These are phyloP conservation scores for Cytospora piceicola DNA, from an alignment of 2,329 filamentous ascomycete species.

Conservation along the genomic window DNA sequence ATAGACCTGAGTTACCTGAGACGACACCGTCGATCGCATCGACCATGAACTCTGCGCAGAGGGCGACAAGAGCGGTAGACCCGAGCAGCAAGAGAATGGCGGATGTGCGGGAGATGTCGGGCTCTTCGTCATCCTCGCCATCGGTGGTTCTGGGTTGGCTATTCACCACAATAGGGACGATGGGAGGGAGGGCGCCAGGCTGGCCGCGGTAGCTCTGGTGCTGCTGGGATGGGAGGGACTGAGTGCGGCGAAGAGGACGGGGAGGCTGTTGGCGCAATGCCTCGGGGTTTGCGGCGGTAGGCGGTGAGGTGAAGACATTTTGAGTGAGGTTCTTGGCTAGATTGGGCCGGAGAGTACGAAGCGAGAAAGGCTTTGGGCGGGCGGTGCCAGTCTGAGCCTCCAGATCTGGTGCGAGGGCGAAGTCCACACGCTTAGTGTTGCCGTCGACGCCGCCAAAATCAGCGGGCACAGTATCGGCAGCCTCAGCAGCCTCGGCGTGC, in stretches of 20 bases:
- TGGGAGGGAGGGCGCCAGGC: constrained; percentile 37
- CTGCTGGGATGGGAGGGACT: constrained; percentile 51
- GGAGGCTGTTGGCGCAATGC: constrained; percentile 32
- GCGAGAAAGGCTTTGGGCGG: constrained; percentile 38
- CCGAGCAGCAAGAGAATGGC: constrained; percentile 65
- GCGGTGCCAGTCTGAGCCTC: constrained; percentile 41
- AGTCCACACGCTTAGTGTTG: constrained; percentile 48
- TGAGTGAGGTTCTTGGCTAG: constrained; percentile 61
- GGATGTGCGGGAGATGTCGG: constrained; percentile 50
- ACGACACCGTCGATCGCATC: constrained; percentile 69
- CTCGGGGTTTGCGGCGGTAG: constrained; percentile 32
- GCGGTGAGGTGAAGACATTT: constrained; percentile 54
- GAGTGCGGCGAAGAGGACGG: constrained; percentile 54
- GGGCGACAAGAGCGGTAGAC: constrained; percentile 67
- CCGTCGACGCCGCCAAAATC: constrained; percentile 21
- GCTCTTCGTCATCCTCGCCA: constrained; percentile 40
- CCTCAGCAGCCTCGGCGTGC: constrained; percentile 29
- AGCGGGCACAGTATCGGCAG: constrained; percentile 1
- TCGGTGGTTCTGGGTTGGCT: constrained; percentile 31
- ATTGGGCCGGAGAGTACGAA: constrained; percentile 52
- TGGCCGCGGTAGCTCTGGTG: constrained; percentile 32
- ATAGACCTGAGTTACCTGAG: constrained; percentile 52
- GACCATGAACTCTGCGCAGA: constrained; percentile 73
- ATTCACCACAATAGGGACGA: constrained; percentile 40
- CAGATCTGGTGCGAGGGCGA: constrained; percentile 42